Percentiles rank a stretch among this genome's conserved stretches.
These are phyloP conservation scores for Fusarium cyanostomum DNA, from an alignment of 2,329 filamentous ascomycete genomes.

Conservation along the genomic window DNA sequence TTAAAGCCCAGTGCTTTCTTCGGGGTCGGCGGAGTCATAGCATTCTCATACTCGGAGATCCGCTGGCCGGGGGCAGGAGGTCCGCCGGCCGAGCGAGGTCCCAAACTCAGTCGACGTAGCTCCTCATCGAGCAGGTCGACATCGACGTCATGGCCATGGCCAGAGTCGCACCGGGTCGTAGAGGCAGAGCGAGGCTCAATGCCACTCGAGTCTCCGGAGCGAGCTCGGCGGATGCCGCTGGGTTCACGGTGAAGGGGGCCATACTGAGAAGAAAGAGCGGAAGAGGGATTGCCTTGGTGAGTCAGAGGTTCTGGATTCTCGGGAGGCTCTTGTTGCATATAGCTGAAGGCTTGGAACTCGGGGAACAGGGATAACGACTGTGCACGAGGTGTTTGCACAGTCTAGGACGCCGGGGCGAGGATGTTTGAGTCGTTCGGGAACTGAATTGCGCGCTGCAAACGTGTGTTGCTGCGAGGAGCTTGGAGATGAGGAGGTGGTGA, in stretches of 20 bases:
- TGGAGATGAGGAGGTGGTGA: constrained; percentile 28
- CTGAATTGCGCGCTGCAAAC: constrained; percentile 20
- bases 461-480: constrained; percentile 30
- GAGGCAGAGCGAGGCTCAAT: constrained; percentile 50
- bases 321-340: constrained; percentile 70
- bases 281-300: constrained; percentile 50
- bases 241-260: constrained; percentile 60
- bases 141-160: constrained; percentile 49
- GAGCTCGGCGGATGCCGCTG: constrained; percentile 49
- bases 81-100: constrained; percentile 42
- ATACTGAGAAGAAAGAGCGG: constrained; percentile 61
- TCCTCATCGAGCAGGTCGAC: constrained; percentile 58
- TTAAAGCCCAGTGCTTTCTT: constrained; percentile 64
- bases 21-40: constrained; percentile 57
- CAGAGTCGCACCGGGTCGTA: constrained; percentile 41
- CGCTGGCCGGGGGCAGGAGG: constrained; percentile 58
- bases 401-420: constrained; percentile 44
- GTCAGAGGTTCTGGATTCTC: constrained; percentile 56
- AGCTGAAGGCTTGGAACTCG: constrained; percentile 57
- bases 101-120: constrained; percentile 62
- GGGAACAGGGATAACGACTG: constrained; percentile 54
- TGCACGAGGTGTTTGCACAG: constrained; percentile 64
- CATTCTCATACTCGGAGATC: constrained; percentile 70
- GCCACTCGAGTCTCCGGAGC: constrained; percentile 47
- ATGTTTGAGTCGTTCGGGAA: not conserved